Conservation (phyloP, 106 monocot genomes). For the Dendrobium officinale region DNA sequence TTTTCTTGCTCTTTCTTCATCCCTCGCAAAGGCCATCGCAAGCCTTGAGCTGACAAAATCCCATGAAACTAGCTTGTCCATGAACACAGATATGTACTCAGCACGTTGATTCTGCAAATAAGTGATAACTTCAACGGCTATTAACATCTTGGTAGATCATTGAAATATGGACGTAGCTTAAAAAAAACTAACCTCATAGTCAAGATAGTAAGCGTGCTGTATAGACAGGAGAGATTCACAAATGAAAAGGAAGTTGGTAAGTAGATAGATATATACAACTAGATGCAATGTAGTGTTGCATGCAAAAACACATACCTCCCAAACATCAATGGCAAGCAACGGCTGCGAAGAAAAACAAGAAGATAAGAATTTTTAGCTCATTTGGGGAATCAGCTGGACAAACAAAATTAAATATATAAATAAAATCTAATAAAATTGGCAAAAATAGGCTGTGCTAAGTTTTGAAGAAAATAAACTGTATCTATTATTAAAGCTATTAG, state of each 20-base stretch:
- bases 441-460: too few relatives aligned
- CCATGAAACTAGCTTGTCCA: constrained; percentile 82
- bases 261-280: background rate
- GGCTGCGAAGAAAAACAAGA: constrained; percentile 51
- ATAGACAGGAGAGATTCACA: background rate
- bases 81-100: constrained; percentile 50
- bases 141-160: background rate
- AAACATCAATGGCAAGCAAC: constrained; percentile 70
- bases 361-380: too few relatives aligned
- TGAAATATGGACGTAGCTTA: background rate
- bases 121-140: background rate
- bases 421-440: too few relatives aligned
- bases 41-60: constrained; percentile 54
- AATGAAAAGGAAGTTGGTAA: background rate
- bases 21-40: constrained; percentile 32
- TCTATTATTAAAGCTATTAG: too few relatives aligned
- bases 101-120: constrained; percentile 41
- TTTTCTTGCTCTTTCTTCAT: constrained; percentile 28
- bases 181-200: constrained; percentile 54
- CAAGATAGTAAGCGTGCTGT: constrained; percentile 89
- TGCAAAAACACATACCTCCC: constrained; percentile 55
- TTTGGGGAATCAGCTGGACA: too few relatives aligned
- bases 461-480: too few relatives aligned
- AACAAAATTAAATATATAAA: too few relatives aligned
- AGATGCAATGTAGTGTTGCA: background rate